Evolutionary conservation across 2,329 filamentous ascomycete species (phyloP).

Genomic region (Paraphaeosphaeria sporulosa): DNA sequence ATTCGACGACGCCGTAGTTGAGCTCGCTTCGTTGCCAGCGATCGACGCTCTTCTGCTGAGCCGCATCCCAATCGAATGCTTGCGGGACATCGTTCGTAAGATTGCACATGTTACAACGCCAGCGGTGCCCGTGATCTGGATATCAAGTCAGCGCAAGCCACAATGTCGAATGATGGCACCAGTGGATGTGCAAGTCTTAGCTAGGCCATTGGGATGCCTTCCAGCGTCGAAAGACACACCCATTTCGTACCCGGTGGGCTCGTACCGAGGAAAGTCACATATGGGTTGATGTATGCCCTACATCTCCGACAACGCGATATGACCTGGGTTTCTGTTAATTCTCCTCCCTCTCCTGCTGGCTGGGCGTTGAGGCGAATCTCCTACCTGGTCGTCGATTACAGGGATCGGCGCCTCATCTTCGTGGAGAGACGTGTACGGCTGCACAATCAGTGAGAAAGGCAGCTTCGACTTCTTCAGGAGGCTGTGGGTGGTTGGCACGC

Average conservation of each 20-base stretch:
- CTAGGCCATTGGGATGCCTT: neutral
- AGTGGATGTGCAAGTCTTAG: neutral
- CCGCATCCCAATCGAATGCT: constrained; percentile 96
- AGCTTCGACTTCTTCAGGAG: constrained; percentile 94
- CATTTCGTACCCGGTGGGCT: neutral
- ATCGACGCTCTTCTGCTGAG: constrained; percentile 88
- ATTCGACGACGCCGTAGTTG: constrained; percentile 96
- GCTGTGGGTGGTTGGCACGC: constrained; percentile 88
- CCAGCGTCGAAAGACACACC: neutral
- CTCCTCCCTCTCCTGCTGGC: neutral
- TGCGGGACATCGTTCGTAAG: constrained; percentile 99
- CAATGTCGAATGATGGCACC: neutral
- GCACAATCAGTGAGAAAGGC: constrained; percentile 93
- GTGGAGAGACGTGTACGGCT: constrained; percentile 91
- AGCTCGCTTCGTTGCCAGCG: constrained; percentile 91
- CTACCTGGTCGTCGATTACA: constrained; percentile 90
- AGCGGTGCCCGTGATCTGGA: constrained; percentile 86
- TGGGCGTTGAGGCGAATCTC: neutral
- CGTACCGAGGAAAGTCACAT: constrained; percentile 82
- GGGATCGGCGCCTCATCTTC: constrained; percentile 91
- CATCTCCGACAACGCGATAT: constrained; percentile 76
- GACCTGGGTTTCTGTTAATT: neutral
- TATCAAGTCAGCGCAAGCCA: neutral
- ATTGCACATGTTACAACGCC: constrained; percentile 99
- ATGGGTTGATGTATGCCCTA: constrained; percentile 94